These are phyloP conservation scores for Nemania sp. DNA, from an alignment of 2,329 filamentous ascomycete species.

Conservation along the genomic window DNA sequence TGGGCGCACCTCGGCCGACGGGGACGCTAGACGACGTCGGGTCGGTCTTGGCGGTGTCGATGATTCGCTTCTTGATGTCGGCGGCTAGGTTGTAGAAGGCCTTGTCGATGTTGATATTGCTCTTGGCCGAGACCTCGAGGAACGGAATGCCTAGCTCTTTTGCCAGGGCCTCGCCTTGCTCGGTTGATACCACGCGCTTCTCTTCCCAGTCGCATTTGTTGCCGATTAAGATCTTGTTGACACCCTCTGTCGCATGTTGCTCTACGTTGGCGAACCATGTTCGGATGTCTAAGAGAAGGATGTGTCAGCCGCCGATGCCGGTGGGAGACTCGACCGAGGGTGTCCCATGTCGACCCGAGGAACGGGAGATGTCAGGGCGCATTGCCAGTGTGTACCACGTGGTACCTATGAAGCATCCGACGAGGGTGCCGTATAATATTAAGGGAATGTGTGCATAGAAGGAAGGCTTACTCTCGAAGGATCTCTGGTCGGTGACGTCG, in stretches of 20 bases:
- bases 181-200: slow-evolving; percentile 91
- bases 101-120: slow-evolving; percentile 99
- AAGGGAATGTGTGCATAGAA: neutral
- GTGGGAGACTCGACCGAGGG: neutral
- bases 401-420: neutral
- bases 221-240: slow-evolving; percentile 99
- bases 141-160: slow-evolving; percentile 97
- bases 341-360: neutral
- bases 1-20: slow-evolving; percentile 62
- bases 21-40: slow-evolving; percentile 66
- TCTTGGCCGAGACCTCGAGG: slow-evolving; percentile 97
- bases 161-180: slow-evolving; percentile 89
- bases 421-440: neutral
- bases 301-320: slow-evolving; percentile 12
- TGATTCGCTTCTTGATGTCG: slow-evolving; percentile 98
- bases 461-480: slow-evolving; percentile 77
- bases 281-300: slow-evolving; percentile 75
- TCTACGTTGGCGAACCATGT: slow-evolving; percentile 99
- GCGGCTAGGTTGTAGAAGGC: slow-evolving; percentile 94
- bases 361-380: neutral
- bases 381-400: neutral
- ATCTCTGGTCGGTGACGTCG: slow-evolving; percentile 95
- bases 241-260: slow-evolving; percentile 96
- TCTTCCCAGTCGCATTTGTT: slow-evolving; percentile 99
- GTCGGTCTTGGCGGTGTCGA: slow-evolving; percentile 85